Base-by-base conservation (phyloP, 176 grass and related monocot genomes). In the Hyparrhenia diplandra region DNA sequence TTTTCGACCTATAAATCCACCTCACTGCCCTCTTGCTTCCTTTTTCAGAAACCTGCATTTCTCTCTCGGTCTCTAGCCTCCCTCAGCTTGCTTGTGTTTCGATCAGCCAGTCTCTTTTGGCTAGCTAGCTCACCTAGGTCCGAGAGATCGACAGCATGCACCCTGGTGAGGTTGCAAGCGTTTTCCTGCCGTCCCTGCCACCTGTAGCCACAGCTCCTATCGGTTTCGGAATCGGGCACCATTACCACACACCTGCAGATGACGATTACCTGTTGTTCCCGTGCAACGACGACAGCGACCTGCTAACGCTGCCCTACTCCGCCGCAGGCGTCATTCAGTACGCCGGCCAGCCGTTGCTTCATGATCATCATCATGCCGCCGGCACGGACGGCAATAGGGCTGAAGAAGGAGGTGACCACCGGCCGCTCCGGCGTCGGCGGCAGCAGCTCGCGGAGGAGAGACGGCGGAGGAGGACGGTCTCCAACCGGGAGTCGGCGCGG, bases 401-500 rank as follows among this genome's bases (percentile, higher is more conserved):
- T 3, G 18, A 8, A 31, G 16, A 6, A 35, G 65, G 4, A 11
- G 65, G 4, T 21, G 34, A 23, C 30, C 14, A 4, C 34, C 8
- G 6, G 4, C 34, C 2, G 21, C 6, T 51, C 47, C 54, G 4
- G 55, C 55, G 4, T 1, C 66, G 3, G 39, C 63, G 27, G 32
- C 84, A 77, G 73, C 42, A 20, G 49, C 70, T 84, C 30, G 90
- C 75, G 20, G 90, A 96, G 57, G 85, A 97, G 73, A 87, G 88
- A 80, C 85, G 85, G 75, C 85, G 75, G 83, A 65, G 93, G 76
- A 76, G 93, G 62, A 89, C 88, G 88, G 83, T 68, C 64, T 97
- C 93, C 5, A 97, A 97, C 76, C 64, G 90, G 67, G 93, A 96
- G 78, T 96, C 93, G 13, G 93, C 93, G 40, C 85, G 90, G 46